Conservation (phyloP, 2,329 filamentous ascomycete genomes). For the Alternaria postmessia region DNA sequence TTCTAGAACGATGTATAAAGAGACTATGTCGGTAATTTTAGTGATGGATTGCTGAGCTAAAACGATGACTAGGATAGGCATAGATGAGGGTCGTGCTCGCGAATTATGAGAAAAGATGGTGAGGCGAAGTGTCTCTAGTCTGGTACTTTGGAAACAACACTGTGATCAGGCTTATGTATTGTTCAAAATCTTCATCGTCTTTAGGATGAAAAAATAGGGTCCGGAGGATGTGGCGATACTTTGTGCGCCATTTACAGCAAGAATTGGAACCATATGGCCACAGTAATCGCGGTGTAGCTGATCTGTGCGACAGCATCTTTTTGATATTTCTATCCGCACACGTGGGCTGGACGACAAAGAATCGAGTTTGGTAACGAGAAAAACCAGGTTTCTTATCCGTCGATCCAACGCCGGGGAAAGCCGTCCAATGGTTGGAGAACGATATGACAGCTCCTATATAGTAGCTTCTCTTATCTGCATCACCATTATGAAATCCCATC, state of each 20-base stretch:
- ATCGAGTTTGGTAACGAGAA: background rate
- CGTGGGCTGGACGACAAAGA: background rate
- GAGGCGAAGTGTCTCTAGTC: too few relatives aligned
- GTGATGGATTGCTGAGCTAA: background rate
- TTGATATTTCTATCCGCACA: accelerated
- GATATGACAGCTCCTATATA: background rate
- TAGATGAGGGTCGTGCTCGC: too few relatives aligned
- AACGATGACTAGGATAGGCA: background rate
- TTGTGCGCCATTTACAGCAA: background rate
- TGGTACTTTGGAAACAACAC: background rate
- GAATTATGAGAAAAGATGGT: too few relatives aligned
- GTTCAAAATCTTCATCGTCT: accelerated
- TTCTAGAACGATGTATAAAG: background rate
- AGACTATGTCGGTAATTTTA: background rate
- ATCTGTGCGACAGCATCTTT: background rate
- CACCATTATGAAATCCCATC: background rate
- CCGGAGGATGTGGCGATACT: background rate
- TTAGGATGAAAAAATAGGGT: background rate
- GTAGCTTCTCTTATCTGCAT: background rate
- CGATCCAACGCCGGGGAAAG: background rate
- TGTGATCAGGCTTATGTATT: background rate
- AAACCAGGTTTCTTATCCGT: background rate
- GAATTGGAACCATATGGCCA: too few relatives aligned
- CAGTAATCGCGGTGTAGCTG: background rate
- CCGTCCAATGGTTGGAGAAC: background rate